Evolutionary conservation across 208 protist genomes (phyloP).

Genomic region (Acanthamoeba royreba): DNA sequence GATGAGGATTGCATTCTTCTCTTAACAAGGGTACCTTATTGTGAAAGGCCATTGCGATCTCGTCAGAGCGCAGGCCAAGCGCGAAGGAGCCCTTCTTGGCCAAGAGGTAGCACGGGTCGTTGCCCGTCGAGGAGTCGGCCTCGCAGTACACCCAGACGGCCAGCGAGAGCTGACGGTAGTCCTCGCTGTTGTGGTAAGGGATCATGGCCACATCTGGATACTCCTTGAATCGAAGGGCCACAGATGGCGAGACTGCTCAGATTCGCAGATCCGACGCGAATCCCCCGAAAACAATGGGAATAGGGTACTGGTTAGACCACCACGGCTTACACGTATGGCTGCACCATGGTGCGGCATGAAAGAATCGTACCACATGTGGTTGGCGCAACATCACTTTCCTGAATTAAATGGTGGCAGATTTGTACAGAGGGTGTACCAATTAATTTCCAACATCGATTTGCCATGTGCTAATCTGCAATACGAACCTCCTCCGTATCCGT

Average conservation of each 20-base stretch:
- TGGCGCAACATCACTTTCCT: not conserved
- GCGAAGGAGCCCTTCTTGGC: slow-evolving; percentile 24
- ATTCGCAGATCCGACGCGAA: too few relatives aligned
- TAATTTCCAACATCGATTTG: not conserved
- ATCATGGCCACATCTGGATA: not conserved
- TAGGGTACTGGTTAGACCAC: not conserved
- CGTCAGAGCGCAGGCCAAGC: not conserved
- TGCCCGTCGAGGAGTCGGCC: not conserved
- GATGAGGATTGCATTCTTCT: too few relatives aligned
- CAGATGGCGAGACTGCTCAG: not conserved
- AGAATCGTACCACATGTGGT: not conserved
- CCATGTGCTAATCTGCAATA: not conserved
- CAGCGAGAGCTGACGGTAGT: not conserved
- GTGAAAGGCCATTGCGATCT: slow-evolving; percentile 16
- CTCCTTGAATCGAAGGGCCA: not conserved
- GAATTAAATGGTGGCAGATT: not conserved
- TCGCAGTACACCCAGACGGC: slow-evolving; percentile 15
- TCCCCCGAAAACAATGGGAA: not conserved
- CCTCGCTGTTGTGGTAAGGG: slow-evolving; percentile 19
- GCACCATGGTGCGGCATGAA: too few relatives aligned
- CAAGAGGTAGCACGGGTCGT: not conserved
- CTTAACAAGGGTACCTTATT: not conserved
- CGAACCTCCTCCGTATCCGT: not conserved
- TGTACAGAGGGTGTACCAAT: not conserved
- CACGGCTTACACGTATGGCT: not conserved